Conservation (phyloP, 441 rosid genomes). For the Geranium incanum region DNA sequence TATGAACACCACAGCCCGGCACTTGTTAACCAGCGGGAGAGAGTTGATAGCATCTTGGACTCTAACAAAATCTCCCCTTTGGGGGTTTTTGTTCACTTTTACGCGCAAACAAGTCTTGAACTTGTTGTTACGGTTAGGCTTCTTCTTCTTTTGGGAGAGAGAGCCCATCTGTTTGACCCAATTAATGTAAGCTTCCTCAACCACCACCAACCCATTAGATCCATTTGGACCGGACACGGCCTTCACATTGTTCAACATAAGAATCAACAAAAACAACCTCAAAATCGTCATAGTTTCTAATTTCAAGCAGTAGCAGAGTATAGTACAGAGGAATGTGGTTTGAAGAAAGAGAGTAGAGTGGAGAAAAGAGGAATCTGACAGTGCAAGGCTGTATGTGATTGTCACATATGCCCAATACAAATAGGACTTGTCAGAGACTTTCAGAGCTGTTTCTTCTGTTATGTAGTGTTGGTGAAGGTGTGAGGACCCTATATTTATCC, state of each 20-base stretch:
- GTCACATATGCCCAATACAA: not conserved
- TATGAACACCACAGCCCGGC: constrained; percentile 29
- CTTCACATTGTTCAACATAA: constrained; percentile 23
- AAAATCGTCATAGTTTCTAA: constrained; percentile 14
- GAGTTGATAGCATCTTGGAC: constrained; percentile 33
- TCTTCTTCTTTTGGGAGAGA: constrained; percentile 26
- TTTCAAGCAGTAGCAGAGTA: not conserved
- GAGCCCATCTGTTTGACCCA: constrained; percentile 31
- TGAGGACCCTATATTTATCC: not conserved
- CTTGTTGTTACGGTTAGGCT: constrained; percentile 9
- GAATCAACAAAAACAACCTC: constrained; percentile 22
- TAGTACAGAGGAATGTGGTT: not conserved
- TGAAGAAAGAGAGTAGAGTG: not conserved
- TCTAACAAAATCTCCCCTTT: constrained; percentile 20
- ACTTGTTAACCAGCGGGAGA: constrained; percentile 29
- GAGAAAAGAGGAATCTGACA: not conserved
- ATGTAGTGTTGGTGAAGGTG: not conserved
- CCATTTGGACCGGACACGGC: constrained; percentile 12
- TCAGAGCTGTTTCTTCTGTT: not conserved
- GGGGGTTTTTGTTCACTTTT: constrained; percentile 26
- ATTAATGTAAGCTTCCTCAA: constrained; percentile 25
- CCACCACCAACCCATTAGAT: constrained; percentile 16
- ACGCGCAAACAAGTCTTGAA: constrained; percentile 32
- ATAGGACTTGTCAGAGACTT: not conserved
- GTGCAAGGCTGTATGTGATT: not conserved